These are phyloP conservation scores for Torulaspora maleeae DNA, from an alignment of 805 yeast genomes.

Conservation along the genomic window DNA sequence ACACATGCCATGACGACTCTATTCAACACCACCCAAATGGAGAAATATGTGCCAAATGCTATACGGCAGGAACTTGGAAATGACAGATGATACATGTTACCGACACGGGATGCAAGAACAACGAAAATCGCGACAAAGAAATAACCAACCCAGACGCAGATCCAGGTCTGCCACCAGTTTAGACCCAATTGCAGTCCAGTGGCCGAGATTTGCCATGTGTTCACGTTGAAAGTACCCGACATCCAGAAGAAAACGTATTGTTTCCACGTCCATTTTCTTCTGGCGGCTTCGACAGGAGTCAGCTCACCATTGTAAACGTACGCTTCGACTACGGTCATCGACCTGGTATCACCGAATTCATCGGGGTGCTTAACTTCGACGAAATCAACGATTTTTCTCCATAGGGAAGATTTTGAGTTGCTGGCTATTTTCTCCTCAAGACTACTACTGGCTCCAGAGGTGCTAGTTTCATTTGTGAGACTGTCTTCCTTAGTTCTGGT, in stretches of 20 bases:
- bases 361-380: constrained; percentile 10
- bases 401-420: not conserved
- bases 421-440: not conserved
- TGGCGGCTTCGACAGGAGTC: constrained; percentile 66
- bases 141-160: constrained; percentile 86
- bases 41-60: constrained; percentile 83
- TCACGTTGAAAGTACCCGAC: constrained; percentile 84
- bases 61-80: constrained; percentile 83
- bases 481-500: not conserved
- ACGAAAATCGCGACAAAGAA: constrained; percentile 65
- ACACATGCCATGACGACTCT: constrained; percentile 84
- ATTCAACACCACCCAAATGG: constrained; percentile 82
- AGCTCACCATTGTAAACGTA: constrained; percentile 76
- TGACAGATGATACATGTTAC: constrained; percentile 74
- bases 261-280: constrained; percentile 82
- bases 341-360: constrained; percentile 2
- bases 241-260: constrained; percentile 81
- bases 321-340: constrained; percentile 13
- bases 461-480: not conserved
- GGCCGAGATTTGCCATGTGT: constrained; percentile 89
- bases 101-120: constrained; percentile 66
- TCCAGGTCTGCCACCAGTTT: constrained; percentile 91
- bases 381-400: constrained; percentile 6
- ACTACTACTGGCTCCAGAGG: not conserved
- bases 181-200: constrained; percentile 77